Conservation (phyloP, 306 rosid genomes). For the Quercus gilva region DNA sequence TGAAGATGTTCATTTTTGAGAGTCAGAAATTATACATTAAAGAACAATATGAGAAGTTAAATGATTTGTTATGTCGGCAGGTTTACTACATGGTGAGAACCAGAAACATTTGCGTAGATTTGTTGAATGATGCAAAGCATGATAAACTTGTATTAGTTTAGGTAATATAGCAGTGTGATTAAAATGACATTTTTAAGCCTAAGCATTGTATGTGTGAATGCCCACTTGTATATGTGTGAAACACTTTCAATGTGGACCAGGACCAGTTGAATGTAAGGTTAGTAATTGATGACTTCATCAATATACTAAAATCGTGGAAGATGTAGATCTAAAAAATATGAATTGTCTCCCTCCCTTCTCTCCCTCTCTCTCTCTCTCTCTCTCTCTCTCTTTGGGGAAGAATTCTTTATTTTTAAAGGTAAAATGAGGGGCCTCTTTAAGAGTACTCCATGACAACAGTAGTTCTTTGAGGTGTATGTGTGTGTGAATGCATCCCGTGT, state of each 20-base stretch:
- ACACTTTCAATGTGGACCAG: not conserved
- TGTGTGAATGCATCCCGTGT: not conserved
- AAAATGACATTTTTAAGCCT: not conserved
- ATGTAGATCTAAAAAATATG: not conserved
- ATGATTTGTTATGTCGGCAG: not conserved
- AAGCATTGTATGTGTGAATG: not conserved
- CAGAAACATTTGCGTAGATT: not conserved
- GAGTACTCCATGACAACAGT: not conserved
- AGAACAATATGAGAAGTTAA: not conserved
- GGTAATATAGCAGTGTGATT: not conserved
- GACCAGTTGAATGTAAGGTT: not conserved
- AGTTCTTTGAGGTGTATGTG: not conserved
- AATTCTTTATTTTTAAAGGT: not conserved
- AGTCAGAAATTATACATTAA: not conserved
- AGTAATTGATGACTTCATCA: not conserved
- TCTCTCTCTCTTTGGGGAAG: not conserved
- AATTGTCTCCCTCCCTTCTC: not conserved
- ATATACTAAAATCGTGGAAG: not conserved
- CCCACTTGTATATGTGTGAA: not conserved
- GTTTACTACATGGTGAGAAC: not conserved
- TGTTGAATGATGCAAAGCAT: not conserved
- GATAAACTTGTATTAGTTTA: not conserved
- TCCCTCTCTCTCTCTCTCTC: not conserved
- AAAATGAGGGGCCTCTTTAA: not conserved
- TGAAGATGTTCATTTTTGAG: not conserved